phyloP scores from a whole-genome alignment of 805 yeast genomes.

The Starmerella bombicola region DNA sequence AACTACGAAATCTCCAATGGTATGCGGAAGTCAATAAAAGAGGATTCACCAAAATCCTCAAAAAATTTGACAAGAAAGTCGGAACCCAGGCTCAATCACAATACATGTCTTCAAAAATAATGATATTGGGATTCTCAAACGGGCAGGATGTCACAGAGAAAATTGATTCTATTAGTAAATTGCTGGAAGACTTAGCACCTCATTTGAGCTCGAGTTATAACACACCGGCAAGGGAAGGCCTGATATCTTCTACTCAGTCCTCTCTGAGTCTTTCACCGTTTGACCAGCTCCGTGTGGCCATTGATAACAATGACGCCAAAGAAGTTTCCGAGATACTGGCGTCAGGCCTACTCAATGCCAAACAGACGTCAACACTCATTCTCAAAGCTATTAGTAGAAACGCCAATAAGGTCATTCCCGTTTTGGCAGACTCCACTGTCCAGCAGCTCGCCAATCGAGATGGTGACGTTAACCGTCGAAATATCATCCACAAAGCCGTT shows the following conservation, averaged over 20 bases:
- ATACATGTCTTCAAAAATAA: constrained; percentile 54
- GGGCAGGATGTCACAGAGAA: constrained; percentile 47
- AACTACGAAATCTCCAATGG: constrained; percentile 79
- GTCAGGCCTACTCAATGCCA: constrained; percentile 39
- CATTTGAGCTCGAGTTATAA: constrained; percentile 5
- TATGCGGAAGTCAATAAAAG: constrained; percentile 84
- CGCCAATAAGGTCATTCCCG: constrained; percentile 41
- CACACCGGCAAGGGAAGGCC: not conserved
- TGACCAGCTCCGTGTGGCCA: constrained; percentile 17
- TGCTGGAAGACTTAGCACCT: constrained; percentile 25
- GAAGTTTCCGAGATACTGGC: constrained; percentile 33
- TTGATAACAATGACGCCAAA: constrained; percentile 36
- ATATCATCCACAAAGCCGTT: constrained; percentile 73
- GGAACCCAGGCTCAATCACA: constrained; percentile 45
- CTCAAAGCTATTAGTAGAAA: constrained; percentile 32
- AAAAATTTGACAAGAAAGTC: constrained; percentile 76
- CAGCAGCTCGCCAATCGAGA: constrained; percentile 35
- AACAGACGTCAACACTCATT: constrained; percentile 26
- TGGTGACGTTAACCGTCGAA: constrained; percentile 66
- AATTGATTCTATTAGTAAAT: constrained; percentile 30
- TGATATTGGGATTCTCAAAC: constrained; percentile 66
- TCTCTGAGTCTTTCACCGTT: constrained; percentile 6
- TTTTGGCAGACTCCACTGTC: constrained; percentile 32
- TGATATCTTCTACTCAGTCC: not conserved
- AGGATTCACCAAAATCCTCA: constrained; percentile 77